Conservation (phyloP, 306 rosid genomes). For the Ormosia emarginata region DNA sequence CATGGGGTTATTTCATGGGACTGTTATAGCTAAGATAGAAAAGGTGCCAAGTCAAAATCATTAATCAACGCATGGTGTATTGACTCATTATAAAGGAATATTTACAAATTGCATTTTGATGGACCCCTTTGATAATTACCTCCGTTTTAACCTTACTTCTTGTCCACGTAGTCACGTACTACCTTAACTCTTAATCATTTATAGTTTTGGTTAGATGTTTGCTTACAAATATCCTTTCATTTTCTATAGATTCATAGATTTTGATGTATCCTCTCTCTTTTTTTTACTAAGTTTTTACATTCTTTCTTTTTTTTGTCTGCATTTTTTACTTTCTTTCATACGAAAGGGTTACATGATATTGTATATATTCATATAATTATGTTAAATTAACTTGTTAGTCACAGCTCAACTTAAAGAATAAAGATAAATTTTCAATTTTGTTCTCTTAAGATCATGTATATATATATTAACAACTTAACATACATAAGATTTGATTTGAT, state of each 20-base stretch:
- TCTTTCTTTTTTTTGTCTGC: too few species aligned
- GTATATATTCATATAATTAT: neutral
- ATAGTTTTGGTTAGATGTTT: neutral
- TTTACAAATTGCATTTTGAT: neutral
- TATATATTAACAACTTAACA: neutral
- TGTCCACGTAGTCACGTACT: neutral
- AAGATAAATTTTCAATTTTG: neutral
- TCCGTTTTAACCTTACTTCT: neutral
- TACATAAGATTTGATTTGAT: too few species aligned
- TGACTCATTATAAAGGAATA: neutral
- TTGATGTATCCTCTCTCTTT: neutral
- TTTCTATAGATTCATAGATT: neutral
- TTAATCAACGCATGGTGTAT: neutral
- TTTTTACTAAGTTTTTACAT: too few species aligned
- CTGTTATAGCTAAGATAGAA: neutral
- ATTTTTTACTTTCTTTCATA: too few species aligned
- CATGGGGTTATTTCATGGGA: too few species aligned
- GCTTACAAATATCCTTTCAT: neutral
- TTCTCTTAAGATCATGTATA: neutral
- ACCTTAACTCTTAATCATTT: neutral
- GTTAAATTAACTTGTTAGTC: neutral
- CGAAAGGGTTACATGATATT: too few species aligned
- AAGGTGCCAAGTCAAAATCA: neutral
- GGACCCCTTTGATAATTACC: neutral
- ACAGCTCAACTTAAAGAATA: neutral